phyloP scores from a whole-genome alignment of 73 alveolate genomes.

The Paramecium caudatum region DNA sequence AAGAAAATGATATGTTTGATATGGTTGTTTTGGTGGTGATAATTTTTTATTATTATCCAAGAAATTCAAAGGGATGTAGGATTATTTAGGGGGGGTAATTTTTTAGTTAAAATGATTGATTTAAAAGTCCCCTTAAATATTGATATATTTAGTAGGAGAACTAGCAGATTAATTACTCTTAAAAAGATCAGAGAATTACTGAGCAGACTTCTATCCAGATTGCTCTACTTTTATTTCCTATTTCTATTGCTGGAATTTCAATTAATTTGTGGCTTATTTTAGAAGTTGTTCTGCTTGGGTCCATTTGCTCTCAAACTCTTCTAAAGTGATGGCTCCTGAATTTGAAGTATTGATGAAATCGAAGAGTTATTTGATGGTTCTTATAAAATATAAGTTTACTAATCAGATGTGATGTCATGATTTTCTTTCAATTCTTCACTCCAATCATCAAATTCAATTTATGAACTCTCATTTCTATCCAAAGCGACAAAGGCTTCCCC shows the following conservation, averaged over 20 bases:
- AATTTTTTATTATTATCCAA: background rate
- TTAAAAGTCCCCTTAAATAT: slow-evolving; percentile 55
- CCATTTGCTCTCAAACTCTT: slow-evolving; percentile 52
- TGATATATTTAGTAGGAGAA: slow-evolving; percentile 3
- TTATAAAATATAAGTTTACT: background rate
- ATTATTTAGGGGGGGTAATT: slow-evolving; percentile 25
- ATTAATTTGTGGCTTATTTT: slow-evolving; percentile 12
- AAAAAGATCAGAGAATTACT: slow-evolving; percentile 54
- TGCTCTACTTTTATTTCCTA: background rate
- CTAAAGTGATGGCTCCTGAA: slow-evolving; percentile 26
- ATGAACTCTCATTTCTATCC: background rate
- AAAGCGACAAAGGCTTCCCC: slow-evolving; percentile 1
- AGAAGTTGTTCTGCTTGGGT: background rate
- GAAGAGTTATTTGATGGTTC: background rate
- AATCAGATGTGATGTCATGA: background rate
- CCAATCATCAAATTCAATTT: slow-evolving; percentile 25
- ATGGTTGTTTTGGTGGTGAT: slow-evolving; percentile 2
- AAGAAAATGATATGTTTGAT: too few relatives aligned
- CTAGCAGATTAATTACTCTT: slow-evolving; percentile 8
- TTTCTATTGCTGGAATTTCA: background rate
- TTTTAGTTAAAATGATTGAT: background rate
- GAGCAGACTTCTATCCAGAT: slow-evolving; percentile 25
- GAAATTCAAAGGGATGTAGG: background rate
- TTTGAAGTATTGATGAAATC: background rate
- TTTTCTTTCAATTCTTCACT: background rate